Evolutionary conservation across 2,329 filamentous ascomycete species (phyloP).

Genomic region (Cryoendolithus antarcticus): DNA sequence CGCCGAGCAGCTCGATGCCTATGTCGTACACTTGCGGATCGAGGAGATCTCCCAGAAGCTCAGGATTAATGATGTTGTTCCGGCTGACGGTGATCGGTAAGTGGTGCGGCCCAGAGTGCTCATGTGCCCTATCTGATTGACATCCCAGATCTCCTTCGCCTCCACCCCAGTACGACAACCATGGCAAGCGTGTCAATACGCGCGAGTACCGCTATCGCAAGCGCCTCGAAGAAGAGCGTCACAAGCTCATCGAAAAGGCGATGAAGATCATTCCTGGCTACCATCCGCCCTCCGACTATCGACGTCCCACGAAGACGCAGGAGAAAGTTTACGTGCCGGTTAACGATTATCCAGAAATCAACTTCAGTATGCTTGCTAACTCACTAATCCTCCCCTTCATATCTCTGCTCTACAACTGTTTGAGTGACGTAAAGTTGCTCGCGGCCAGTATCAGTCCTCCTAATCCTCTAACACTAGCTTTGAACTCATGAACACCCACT

Average conservation of each 20-base stretch:
- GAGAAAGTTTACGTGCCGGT: slow-evolving; percentile 99
- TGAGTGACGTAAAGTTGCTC: slow-evolving; percentile 32
- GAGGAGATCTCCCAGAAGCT: slow-evolving; percentile 99
- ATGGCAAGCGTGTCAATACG: slow-evolving; percentile 97
- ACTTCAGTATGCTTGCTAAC: slow-evolving; percentile 99
- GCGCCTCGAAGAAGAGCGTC: slow-evolving; percentile 92
- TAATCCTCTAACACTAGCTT: slow-evolving; percentile 16
- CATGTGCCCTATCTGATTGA: no score
- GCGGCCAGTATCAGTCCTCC: slow-evolving; percentile 23
- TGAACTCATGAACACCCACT: slow-evolving; percentile 7
- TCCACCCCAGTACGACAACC: slow-evolving; percentile 96
- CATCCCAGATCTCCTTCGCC: slow-evolving; percentile 75
- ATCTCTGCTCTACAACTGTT: slow-evolving; percentile 19
- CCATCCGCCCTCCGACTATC: slow-evolving; percentile 95
- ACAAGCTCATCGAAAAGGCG: slow-evolving; percentile 96
- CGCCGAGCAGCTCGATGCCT: slow-evolving; percentile 93
- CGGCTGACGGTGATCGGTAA: slow-evolving; percentile 88
- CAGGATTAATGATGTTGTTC: slow-evolving; percentile 96
- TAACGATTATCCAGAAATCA: slow-evolving; percentile 99
- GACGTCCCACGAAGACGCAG: slow-evolving; percentile 97
- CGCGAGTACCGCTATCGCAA: slow-evolving; percentile 98
- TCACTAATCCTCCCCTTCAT: slow-evolving; percentile 47
- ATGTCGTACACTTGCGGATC: slow-evolving; percentile 89
- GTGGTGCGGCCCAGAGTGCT: slow-evolving; percentile 27
- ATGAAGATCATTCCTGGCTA: slow-evolving; percentile 99